Evolutionary conservation across 106 monocot species (phyloP).

Genomic region (Cymbidium sinense): DNA sequence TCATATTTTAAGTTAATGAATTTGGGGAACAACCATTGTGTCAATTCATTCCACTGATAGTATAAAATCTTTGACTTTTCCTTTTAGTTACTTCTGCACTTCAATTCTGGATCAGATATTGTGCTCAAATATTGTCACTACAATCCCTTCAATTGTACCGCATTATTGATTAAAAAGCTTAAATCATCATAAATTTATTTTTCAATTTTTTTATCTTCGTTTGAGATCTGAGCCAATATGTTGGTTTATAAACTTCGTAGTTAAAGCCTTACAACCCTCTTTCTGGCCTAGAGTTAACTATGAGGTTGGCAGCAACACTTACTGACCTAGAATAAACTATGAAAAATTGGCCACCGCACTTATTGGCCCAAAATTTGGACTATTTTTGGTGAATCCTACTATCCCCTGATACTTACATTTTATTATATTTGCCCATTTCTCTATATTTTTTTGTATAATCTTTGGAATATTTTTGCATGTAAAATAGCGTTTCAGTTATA

Average conservation of each 20-base stretch:
- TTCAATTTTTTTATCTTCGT: neutral
- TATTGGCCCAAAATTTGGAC: neutral
- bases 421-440: neutral
- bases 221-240: neutral
- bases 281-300: no score
- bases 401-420: neutral
- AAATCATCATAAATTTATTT: no score
- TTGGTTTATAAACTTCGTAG: neutral
- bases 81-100: neutral
- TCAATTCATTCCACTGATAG: no score
- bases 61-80: neutral
- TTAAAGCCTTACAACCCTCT: neutral
- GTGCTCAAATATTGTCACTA: neutral
- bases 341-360: neutral
- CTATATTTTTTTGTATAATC: neutral
- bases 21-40: no score
- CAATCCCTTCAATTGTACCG: neutral
- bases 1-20: no score
- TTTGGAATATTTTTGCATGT: neutral
- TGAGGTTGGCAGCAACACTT: neutral
- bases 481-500: neutral
- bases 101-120: neutral
- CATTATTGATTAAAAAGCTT: no score
- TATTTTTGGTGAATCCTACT: neutral
- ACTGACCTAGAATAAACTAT: neutral